Conservation (phyloP, 192 early-diverging fungal species). For the Gigaspora rosea region DNA sequence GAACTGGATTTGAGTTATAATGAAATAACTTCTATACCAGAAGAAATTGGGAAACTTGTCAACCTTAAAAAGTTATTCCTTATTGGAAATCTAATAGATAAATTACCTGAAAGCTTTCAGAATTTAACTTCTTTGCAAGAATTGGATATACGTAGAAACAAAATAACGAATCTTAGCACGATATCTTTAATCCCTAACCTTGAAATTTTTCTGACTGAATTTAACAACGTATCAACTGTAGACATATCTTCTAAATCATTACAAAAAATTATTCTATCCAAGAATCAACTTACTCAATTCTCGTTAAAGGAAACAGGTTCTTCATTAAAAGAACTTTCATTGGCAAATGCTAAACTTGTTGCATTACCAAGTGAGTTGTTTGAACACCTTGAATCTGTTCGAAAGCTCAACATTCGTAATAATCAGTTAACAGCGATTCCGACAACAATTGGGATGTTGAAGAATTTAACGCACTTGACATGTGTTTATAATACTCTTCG, state of each 20-base stretch:
- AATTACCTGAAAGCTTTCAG: constrained; percentile 63
- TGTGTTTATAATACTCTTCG: constrained; percentile 72
- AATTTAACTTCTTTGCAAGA: constrained; percentile 62
- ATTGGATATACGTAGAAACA: constrained; percentile 83
- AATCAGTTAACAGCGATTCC: constrained; percentile 75
- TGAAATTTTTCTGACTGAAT: constrained; percentile 68
- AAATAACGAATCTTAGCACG: constrained; percentile 66
- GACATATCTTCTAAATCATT: constrained; percentile 62
- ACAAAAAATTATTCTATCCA: constrained; percentile 56
- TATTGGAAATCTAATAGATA: constrained; percentile 79
- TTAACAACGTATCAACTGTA: constrained; percentile 67
- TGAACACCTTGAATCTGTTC: constrained; percentile 54
- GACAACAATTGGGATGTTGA: constrained; percentile 56
- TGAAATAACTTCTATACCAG: constrained; percentile 73
- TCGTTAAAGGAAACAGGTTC: constrained; percentile 48
- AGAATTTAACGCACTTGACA: constrained; percentile 55
- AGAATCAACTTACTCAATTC: constrained; percentile 74
- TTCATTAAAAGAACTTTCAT: constrained; percentile 49
- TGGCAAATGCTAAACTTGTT: constrained; percentile 72
- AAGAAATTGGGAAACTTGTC: constrained; percentile 66
- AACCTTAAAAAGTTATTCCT: constrained; percentile 62
- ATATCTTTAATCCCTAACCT: constrained; percentile 58
- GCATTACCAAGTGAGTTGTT: constrained; percentile 65
- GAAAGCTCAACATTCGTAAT: constrained; percentile 64
- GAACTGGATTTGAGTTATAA: constrained; percentile 84